Base-by-base conservation (phyloP, 768 basidiomycete genomes). In the Leccinum broughii region DNA sequence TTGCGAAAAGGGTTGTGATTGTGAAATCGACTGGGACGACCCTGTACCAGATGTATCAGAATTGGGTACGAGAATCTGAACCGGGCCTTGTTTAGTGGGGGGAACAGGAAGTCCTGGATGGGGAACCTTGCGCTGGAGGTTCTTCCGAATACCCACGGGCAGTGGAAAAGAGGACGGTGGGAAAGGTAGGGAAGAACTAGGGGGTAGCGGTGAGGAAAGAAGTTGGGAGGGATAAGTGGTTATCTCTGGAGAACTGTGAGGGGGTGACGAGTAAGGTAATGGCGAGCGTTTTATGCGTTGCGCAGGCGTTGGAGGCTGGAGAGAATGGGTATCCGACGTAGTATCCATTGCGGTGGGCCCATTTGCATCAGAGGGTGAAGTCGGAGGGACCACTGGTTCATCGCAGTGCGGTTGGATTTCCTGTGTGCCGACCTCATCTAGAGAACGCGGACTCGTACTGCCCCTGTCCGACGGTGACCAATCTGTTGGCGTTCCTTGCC, bases 61-160 rank as follows among this genome's bases (percentile, higher is more conserved):
- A 64, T 85, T 81, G 4, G 84, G 83, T 8, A 78, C 85, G 24
- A 86, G 68, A n/a, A 86, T 76, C n/a, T 74, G 76, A 32, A 69
- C 76, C 6, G 78, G 73, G 24, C 77, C 80, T 55, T 70, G 63
- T 39, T 69, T 69, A 46, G 65, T 62, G 61, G 54, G 54, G 24
- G 78, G 74, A 59, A 71, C 75, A 4, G 71, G 69, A 24, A 66
- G 55, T 51, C 66, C 63, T 8, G 85, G 81, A 7, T 76, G 77
- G 51, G 80, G 80, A 28, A 85, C 79, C 67, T 78, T 83, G 48
- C 83, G 80, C 34, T 72, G 70, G 6, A 79, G 69, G 37, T 64
- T 67, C 48, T 62, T 68, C 41, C 71, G 72, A 30, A 68, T 57
- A 51, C 34, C 37, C 32, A n/a, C 9, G 6, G 62, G 61, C 3